Evolutionary conservation across 306 rosid species (phyloP).

Genomic region (Cicer yamashitae): DNA sequence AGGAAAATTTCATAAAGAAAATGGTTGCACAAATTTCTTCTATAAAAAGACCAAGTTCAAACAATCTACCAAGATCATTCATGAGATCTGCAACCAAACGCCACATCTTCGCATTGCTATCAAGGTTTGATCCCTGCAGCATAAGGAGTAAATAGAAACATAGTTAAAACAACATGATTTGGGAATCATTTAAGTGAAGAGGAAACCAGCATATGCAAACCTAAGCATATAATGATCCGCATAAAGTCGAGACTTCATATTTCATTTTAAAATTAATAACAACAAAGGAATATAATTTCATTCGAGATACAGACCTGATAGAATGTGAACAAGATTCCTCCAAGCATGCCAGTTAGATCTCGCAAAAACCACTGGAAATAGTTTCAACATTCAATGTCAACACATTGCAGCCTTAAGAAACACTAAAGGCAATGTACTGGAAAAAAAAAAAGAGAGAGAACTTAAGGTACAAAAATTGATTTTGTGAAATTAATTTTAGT

Average conservation of each 20-base stretch:
- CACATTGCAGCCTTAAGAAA: constrained; percentile 42
- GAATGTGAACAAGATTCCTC: constrained; percentile 94
- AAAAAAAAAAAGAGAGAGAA: not conserved
- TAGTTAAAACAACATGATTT: constrained; percentile 17
- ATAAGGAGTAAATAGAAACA: constrained; percentile 28
- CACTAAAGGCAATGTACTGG: constrained; percentile 2
- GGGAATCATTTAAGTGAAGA: constrained; percentile 27
- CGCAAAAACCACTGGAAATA: constrained; percentile 96
- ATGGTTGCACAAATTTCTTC: constrained; percentile 19
- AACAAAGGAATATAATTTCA: constrained; percentile 1
- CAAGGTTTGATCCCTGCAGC: constrained; percentile 92
- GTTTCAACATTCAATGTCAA: constrained; percentile 44
- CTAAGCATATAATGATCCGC: not conserved
- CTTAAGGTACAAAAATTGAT: not conserved
- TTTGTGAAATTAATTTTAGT: too few species aligned
- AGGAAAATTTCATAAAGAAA: constrained; percentile 16
- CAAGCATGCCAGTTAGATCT: constrained; percentile 97
- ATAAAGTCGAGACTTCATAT: constrained; percentile 18
- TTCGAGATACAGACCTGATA: constrained; percentile 70
- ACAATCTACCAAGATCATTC: constrained; percentile 87
- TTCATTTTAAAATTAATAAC: constrained; percentile 29
- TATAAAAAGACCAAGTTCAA: constrained; percentile 19
- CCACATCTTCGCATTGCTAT: constrained; percentile 98
- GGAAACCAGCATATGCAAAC: constrained; percentile 30
- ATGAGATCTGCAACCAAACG: constrained; percentile 97